phyloP scores from a whole-genome alignment of 441 rosid species.

The Syzygium syzygioides region DNA sequence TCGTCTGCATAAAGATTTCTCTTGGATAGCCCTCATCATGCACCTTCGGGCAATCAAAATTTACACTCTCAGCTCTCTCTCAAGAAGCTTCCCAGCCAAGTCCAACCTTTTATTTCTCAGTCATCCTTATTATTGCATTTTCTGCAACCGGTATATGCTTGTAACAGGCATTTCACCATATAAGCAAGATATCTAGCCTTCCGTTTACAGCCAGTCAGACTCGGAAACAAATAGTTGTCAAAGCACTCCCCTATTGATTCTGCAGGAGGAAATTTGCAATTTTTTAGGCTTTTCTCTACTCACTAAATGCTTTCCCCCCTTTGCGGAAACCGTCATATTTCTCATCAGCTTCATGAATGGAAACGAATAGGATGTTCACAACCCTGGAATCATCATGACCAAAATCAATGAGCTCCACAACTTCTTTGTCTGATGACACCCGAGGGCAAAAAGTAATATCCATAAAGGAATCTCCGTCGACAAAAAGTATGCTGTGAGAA shows the following conservation, averaged over 20 bases:
- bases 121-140: slow-evolving; percentile 80
- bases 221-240: slow-evolving; percentile 54
- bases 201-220: slow-evolving; percentile 42
- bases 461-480: slow-evolving; percentile 69
- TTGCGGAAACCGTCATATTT: slow-evolving; percentile 43
- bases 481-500: slow-evolving; percentile 65
- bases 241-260: slow-evolving; percentile 60
- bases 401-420: slow-evolving; percentile 51
- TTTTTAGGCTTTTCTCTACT: slow-evolving; percentile 25
- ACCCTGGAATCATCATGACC: slow-evolving; percentile 46
- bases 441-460: slow-evolving; percentile 80
- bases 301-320: slow-evolving; percentile 30
- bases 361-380: slow-evolving; percentile 48
- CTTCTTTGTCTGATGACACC: slow-evolving; percentile 76
- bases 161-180: slow-evolving; percentile 78
- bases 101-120: slow-evolving; percentile 84
- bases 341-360: slow-evolving; percentile 65
- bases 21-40: slow-evolving; percentile 68
- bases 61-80: slow-evolving; percentile 77
- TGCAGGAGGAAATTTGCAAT: slow-evolving; percentile 64
- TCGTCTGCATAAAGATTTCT: slow-evolving; percentile 70
- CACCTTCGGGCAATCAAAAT: slow-evolving; percentile 62
- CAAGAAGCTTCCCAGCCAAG: slow-evolving; percentile 80
- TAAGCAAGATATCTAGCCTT: slow-evolving; percentile 87
- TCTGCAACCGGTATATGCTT: slow-evolving; percentile 58